Evolutionary conservation across 2,329 filamentous ascomycete genomes (phyloP).

Genomic region (Colletotrichum cereale): DNA sequence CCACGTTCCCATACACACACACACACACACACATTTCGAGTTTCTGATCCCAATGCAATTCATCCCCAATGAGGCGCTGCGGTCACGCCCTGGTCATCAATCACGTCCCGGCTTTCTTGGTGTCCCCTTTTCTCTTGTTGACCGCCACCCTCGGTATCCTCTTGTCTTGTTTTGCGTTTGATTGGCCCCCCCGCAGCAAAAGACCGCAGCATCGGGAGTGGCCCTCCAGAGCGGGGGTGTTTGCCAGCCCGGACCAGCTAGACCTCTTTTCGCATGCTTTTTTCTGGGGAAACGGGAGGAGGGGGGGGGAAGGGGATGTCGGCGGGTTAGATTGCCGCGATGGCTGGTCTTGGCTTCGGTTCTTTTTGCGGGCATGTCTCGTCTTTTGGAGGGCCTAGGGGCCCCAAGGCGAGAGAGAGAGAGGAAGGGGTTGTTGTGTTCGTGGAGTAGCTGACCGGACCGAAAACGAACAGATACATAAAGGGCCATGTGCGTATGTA

Average conservation of each 20-base stretch:
- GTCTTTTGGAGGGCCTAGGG: conserved; percentile 17
- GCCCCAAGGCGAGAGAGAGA: not conserved
- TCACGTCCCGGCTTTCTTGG: not conserved
- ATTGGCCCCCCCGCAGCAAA: conserved; percentile 36
- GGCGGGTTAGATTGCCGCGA: conserved; percentile 27
- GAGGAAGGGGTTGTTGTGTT: not conserved
- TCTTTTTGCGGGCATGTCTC: conserved; percentile 12
- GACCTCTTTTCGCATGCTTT: conserved; percentile 9
- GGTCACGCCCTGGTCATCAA: not conserved
- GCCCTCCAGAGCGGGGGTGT: conserved; percentile 14
- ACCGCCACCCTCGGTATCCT: conserved; percentile 39
- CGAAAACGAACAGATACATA: conserved; percentile 12
- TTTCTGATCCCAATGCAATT: conserved; percentile 15
- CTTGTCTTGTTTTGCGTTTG: conserved; percentile 28
- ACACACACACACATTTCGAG: not conserved
- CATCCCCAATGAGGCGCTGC: conserved; percentile 25
- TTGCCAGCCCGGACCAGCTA: conserved; percentile 16
- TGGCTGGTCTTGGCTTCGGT: conserved; percentile 10
- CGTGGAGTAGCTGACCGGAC: conserved; percentile 1
- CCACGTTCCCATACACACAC: no score
- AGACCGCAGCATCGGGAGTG: conserved; percentile 25
- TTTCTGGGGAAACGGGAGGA: conserved; percentile 30
- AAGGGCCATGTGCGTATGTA: conserved; percentile 15
- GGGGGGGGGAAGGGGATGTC: not conserved
- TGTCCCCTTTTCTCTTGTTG: conserved; percentile 2